Evolutionary conservation across 2,329 filamentous ascomycete species (phyloP), one percentile per base, ranked within the genome.

Genomic region (Sphaerulina musiva): DNA sequence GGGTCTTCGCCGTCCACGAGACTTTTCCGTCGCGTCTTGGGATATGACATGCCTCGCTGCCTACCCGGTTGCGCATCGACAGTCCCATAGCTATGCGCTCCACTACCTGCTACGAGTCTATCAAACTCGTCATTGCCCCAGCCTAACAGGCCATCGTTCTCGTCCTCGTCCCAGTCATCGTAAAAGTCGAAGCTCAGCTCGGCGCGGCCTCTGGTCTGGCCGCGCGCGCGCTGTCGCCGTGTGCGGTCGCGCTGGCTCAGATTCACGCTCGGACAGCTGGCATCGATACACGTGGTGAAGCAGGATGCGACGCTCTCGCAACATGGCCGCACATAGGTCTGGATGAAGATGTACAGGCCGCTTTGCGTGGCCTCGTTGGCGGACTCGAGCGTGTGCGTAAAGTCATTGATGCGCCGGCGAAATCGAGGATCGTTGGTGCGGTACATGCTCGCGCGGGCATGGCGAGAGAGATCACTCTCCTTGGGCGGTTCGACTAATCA

Each of bases 151-250:
- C 84, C 80, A 39, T 83, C 79, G 34, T 80, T 79, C 31, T 83
- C 80, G 51, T 82, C 79, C 44, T 80, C 78, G 57, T 95, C 89
- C 92, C 92, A 97, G 71, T 96, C 92, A 71, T 96, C 92, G 74
- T 97, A 97, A 70, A 97, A 97, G 70, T 96, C 92, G 69, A 97
- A 97, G 66, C 82, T 91, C 64, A 87, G 82, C 72, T 96, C 91
- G 29, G 90, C 87, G 48, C 83, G 72, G 2, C 81, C 82, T 57
- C 76, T 69, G 53, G 74, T 72, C 20, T 77, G 73, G 36, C 86
- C 80, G 64, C 89, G 83, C 57, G 85, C 77, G 53, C 88, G 82
- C 31, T 71, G 66, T 85, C 82, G 34, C 85, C 90, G 1, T 87
- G 84, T 44, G 47, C 68, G 59, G 60, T 71, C 59, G 63, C 66